Conservation (phyloP, 805 yeast species). For the Starmera dryadoides region DNA sequence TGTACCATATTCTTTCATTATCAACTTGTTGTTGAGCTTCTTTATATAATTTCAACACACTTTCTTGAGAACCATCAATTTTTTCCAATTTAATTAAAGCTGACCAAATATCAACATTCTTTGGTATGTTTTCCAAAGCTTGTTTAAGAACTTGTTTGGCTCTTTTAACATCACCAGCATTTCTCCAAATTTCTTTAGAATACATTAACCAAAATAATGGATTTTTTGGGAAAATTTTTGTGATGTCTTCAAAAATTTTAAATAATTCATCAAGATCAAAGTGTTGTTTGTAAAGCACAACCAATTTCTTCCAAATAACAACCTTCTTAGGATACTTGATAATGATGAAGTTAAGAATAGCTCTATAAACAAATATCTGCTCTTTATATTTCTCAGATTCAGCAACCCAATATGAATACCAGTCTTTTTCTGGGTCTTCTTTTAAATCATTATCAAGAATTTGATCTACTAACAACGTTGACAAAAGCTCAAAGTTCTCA, state of each 20-base stretch:
- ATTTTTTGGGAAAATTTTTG: slow-evolving; percentile 38
- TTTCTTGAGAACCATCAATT: slow-evolving; percentile 25
- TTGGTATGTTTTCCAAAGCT: slow-evolving; percentile 37
- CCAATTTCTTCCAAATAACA: slow-evolving; percentile 42
- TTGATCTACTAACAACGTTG: slow-evolving; percentile 44
- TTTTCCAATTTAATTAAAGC: slow-evolving; percentile 65
- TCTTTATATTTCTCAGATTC: slow-evolving; percentile 15
- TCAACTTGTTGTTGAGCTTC: slow-evolving; percentile 28
- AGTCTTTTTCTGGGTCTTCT: slow-evolving; percentile 8
- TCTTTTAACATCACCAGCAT: slow-evolving; percentile 35
- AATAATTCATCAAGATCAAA: slow-evolving; percentile 26
- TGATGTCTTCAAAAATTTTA: slow-evolving; percentile 45
- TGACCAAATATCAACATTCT: slow-evolving; percentile 53
- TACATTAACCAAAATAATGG: slow-evolving; percentile 57
- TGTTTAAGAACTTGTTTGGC: slow-evolving; percentile 48
- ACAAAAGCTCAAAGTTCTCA: slow-evolving; percentile 37
- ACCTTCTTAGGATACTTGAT: slow-evolving; percentile 38
- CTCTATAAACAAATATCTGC: slow-evolving; percentile 21
- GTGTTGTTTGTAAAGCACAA: slow-evolving; percentile 26
- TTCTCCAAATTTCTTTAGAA: slow-evolving; percentile 61
- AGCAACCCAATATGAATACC: slow-evolving; percentile 16
- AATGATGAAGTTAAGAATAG: slow-evolving; percentile 40
- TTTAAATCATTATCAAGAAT: slow-evolving; percentile 28
- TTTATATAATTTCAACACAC: slow-evolving; percentile 23
- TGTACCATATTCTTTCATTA: slow-evolving; percentile 52